These are phyloP conservation scores for Aotearoamyces nothofagi DNA, from an alignment of 2,329 filamentous ascomycete genomes.

Conservation along the genomic window DNA sequence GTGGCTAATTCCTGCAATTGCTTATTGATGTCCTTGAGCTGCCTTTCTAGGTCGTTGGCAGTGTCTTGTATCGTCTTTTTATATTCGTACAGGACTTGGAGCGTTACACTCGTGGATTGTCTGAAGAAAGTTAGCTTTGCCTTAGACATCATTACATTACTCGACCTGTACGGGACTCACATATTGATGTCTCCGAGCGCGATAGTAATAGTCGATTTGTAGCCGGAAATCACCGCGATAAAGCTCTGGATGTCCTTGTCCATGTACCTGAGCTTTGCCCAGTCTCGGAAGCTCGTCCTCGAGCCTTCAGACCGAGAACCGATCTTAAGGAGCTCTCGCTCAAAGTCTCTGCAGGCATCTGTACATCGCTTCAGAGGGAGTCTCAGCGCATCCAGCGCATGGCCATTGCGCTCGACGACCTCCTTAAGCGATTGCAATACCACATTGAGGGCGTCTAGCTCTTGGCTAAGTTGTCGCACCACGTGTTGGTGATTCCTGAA, in stretches of 20 bases:
- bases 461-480: slow-evolving; percentile 25
- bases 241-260: slow-evolving; percentile 27
- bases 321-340: slow-evolving; percentile 22
- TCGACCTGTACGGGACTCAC: slow-evolving; percentile 17
- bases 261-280: slow-evolving; percentile 28
- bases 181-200: slow-evolving; percentile 24
- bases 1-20: slow-evolving; percentile 14
- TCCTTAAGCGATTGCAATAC: slow-evolving; percentile 22
- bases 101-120: slow-evolving; percentile 20
- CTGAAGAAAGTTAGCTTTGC: slow-evolving; percentile 5
- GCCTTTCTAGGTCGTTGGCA: slow-evolving; percentile 20
- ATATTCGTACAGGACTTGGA: slow-evolving; percentile 18
- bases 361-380: slow-evolving; percentile 26
- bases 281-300: slow-evolving; percentile 27
- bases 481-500: slow-evolving; percentile 22
- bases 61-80: slow-evolving; percentile 20
- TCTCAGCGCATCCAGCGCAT: slow-evolving; percentile 17
- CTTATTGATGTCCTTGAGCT: slow-evolving; percentile 17
- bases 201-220: slow-evolving; percentile 26
- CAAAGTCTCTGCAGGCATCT: slow-evolving; percentile 27
- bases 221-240: slow-evolving; percentile 22
- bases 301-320: slow-evolving; percentile 19
- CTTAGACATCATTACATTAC: slow-evolving; percentile 1
- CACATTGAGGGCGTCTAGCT: slow-evolving; percentile 23
- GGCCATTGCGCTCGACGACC: slow-evolving; percentile 11